A percentile compares a stretch with the other conserved stretches of the same genome.
These are phyloP conservation scores for Phaeotremella fagi DNA, from an alignment of 768 basidiomycete species.

Conservation along the genomic window DNA sequence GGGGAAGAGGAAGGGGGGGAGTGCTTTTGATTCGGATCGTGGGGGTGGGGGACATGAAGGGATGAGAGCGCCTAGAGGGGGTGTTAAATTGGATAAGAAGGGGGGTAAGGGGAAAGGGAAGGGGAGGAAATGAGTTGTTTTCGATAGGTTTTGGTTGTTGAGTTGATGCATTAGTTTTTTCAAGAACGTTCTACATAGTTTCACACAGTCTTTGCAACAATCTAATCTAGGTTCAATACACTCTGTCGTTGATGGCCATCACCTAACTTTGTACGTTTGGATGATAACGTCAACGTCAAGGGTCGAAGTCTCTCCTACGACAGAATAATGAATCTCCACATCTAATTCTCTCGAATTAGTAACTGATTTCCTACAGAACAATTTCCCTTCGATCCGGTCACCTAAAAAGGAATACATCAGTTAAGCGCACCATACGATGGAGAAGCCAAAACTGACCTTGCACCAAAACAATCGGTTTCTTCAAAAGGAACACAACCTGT, in stretches of 20 bases:
- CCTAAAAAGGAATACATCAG: conserved; percentile 53
- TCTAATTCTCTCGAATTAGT: conserved; percentile 80
- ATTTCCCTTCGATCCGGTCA: conserved; percentile 68
- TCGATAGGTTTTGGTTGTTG: too few species aligned
- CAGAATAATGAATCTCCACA: conserved; percentile 75
- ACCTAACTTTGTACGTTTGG: conserved; percentile 73
- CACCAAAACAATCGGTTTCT: conserved; percentile 67
- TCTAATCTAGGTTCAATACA: too few species aligned
- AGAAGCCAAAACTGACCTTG: conserved; percentile 57
- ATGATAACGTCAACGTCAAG: conserved; percentile 28
- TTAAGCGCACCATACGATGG: background rate
- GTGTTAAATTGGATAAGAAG: conserved; percentile 28
- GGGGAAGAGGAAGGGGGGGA: conserved; percentile 23
- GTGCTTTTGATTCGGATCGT: conserved; percentile 32
- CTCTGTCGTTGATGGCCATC: too few species aligned
- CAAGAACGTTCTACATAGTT: too few species aligned
- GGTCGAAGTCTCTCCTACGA: conserved; percentile 27
- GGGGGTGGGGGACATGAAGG: conserved; percentile 25
- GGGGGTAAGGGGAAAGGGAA: conserved; percentile 6
- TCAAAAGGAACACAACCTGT: conserved; percentile 82
- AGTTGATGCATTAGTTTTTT: too few species aligned
- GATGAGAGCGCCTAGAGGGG: conserved; percentile 33
- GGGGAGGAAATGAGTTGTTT: background rate
- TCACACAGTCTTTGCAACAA: too few species aligned
- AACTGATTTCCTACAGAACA: conserved; percentile 74